These are phyloP conservation scores for Nicotiana attenuata DNA, from an alignment of 257 asterid genomes.

Conservation along the genomic window DNA sequence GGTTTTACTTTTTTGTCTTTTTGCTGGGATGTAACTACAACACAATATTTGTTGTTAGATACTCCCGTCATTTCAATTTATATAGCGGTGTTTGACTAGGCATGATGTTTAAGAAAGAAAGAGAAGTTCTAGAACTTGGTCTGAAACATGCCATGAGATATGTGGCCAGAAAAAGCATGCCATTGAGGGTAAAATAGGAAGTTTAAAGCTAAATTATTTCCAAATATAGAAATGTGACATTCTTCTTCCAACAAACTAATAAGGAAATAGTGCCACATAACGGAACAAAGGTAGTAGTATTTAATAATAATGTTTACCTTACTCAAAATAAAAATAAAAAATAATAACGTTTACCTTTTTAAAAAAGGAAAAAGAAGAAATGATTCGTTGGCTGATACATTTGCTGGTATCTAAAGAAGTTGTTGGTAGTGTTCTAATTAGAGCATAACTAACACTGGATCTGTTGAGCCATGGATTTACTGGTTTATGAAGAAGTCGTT, in stretches of 20 bases:
- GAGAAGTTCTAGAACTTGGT: background rate
- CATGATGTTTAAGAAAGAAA: background rate
- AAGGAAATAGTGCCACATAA: background rate
- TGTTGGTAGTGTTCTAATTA: background rate
- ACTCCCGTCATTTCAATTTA: background rate
- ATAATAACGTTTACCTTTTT: background rate
- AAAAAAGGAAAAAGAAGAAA: background rate
- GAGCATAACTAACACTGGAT: background rate
- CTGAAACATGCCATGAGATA: background rate
- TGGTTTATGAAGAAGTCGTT: background rate
- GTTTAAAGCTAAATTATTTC: background rate
- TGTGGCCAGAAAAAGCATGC: background rate
- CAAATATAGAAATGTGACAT: background rate
- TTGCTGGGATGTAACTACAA: background rate
- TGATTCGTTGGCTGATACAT: background rate
- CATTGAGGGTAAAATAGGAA: background rate
- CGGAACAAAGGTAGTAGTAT: background rate
- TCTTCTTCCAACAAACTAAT: background rate
- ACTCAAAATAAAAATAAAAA: too few relatives aligned
- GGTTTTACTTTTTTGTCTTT: background rate
- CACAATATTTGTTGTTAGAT: background rate
- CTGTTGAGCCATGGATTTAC: background rate
- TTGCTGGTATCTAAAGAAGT: background rate
- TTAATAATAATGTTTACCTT: background rate
- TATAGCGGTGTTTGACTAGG: background rate